Evolutionary conservation across 495 filamentous ascomycete genomes (phyloP).

Genomic region (Penicillium desertorum): DNA sequence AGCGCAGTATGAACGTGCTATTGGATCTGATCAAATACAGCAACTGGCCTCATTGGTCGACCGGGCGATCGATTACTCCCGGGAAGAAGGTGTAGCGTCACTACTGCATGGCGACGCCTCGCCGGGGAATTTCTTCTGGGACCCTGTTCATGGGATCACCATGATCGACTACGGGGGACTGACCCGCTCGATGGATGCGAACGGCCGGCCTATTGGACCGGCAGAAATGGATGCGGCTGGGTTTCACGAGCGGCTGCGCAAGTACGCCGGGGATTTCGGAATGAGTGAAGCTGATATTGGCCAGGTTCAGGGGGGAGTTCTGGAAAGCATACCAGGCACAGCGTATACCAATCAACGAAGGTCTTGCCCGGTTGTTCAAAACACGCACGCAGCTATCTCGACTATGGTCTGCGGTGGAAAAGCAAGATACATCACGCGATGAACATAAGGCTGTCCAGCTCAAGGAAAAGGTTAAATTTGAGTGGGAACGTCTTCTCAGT

Average conservation of each 20-base stretch:
- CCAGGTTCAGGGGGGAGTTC: not conserved
- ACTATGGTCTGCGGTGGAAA: slow-evolving; percentile 3
- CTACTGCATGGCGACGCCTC: not conserved
- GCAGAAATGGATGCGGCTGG: slow-evolving; percentile 5
- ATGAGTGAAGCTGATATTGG: slow-evolving; percentile 1
- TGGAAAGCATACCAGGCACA: slow-evolving; percentile 1
- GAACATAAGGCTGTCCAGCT: not conserved
- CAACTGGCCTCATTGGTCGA: not conserved
- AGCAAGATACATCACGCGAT: not conserved
- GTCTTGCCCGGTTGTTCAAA: not conserved
- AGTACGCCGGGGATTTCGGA: slow-evolving; percentile 3
- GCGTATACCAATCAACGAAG: not conserved
- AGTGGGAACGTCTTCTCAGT: not conserved
- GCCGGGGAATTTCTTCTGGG: not conserved
- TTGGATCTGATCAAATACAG: slow-evolving; percentile 1
- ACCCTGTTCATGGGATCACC: not conserved
- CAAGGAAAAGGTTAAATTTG: not conserved
- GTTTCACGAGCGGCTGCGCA: slow-evolving; percentile 2
- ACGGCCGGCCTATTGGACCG: not conserved
- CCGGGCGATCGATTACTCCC: not conserved
- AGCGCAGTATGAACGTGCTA: not conserved
- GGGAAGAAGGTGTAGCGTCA: not conserved
- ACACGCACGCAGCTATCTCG: slow-evolving; percentile 1
- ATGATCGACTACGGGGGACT: slow-evolving; percentile 4
- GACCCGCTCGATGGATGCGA: slow-evolving; percentile 1